phyloP scores from a whole-genome alignment of 2,329 filamentous ascomycete genomes.

The Botrytis porri region DNA sequence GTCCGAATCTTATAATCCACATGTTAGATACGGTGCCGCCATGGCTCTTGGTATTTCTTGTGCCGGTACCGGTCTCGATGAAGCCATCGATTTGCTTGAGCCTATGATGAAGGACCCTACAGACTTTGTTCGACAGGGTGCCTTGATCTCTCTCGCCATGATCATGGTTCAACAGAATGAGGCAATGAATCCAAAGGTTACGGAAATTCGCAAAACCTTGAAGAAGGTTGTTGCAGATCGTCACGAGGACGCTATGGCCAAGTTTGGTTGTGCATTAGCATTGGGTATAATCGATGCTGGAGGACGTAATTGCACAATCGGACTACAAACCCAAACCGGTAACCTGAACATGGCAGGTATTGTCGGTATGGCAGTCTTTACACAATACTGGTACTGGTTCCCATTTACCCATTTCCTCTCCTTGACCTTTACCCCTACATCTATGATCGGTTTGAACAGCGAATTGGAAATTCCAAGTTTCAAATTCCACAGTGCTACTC shows the following conservation, averaged over 20 bases:
- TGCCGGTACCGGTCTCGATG: slow-evolving; percentile 90
- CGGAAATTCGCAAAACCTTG: slow-evolving; percentile 84
- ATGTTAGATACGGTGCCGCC: slow-evolving; percentile 94
- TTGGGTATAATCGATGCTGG: slow-evolving; percentile 97
- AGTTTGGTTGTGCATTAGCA: slow-evolving; percentile 91
- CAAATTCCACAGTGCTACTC: slow-evolving; percentile 93
- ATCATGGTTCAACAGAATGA: slow-evolving; percentile 99
- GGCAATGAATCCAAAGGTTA: slow-evolving; percentile 95
- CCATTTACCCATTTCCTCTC: slow-evolving; percentile 97
- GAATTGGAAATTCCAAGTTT: slow-evolving; percentile 90
- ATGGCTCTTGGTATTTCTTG: slow-evolving; percentile 99
- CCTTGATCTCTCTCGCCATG: slow-evolving; percentile 91
- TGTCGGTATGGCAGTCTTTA: slow-evolving; percentile 96
- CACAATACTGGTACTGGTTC: slow-evolving; percentile 99
- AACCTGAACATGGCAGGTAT: slow-evolving; percentile 99
- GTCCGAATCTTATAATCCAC: slow-evolving; percentile 97
- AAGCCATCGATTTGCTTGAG: slow-evolving; percentile 93
- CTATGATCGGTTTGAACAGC: slow-evolving; percentile 91
- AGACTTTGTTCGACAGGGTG: slow-evolving; percentile 96
- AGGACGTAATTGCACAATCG: slow-evolving; percentile 97
- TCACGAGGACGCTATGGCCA: slow-evolving; percentile 99
- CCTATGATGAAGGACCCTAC: slow-evolving; percentile 99
- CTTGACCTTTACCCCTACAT: slow-evolving; percentile 92
- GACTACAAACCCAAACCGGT: slow-evolving; percentile 93
- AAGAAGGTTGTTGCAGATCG: slow-evolving; percentile 92